phyloP scores from a whole-genome alignment of 2,329 filamentous ascomycete genomes.

The Microsporum canis region DNA sequence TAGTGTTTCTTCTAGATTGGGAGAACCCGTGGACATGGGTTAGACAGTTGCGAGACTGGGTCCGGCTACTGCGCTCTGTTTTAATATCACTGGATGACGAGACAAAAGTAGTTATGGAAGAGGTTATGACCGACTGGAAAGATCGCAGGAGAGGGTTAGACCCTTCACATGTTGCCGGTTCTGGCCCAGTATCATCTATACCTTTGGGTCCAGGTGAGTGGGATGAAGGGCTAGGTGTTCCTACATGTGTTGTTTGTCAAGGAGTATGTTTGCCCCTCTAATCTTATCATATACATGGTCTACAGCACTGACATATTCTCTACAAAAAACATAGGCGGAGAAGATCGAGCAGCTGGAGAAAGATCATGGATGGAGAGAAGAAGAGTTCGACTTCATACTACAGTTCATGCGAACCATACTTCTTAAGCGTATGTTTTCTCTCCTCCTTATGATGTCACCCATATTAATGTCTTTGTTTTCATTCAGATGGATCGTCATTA shows the following conservation, averaged over 20 bases:
- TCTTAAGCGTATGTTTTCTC: slow-evolving; percentile 56
- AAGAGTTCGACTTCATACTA: slow-evolving; percentile 89
- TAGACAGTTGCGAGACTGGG: slow-evolving; percentile 78
- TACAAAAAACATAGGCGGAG: slow-evolving; percentile 50
- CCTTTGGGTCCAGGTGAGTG: slow-evolving; percentile 83
- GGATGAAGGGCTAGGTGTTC: slow-evolving; percentile 78
- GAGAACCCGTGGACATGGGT: slow-evolving; percentile 88
- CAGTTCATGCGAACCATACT: slow-evolving; percentile 86
- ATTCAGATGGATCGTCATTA: slow-evolving; percentile 64
- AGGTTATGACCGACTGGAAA: slow-evolving; percentile 69
- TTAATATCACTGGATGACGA: slow-evolving; percentile 62
- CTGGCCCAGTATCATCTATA: slow-evolving; percentile 52
- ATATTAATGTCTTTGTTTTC: slow-evolving; percentile 6
- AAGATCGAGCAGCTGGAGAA: slow-evolving; percentile 85
- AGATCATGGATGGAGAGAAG: slow-evolving; percentile 86
- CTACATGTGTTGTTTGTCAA: slow-evolving; percentile 89
- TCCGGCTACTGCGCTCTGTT: slow-evolving; percentile 68
- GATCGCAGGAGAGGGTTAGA: slow-evolving; percentile 57
- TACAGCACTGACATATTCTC: slow-evolving; percentile 9
- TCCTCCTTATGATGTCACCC: slow-evolving; percentile 11
- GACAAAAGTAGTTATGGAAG: slow-evolving; percentile 73
- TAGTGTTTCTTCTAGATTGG: slow-evolving; percentile 93
- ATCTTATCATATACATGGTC: not conserved
- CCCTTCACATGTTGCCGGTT: slow-evolving; percentile 45
- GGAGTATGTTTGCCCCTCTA: slow-evolving; percentile 48